phyloP scores from a whole-genome alignment of 208 protist species.

The Crithidia fasciculata region DNA sequence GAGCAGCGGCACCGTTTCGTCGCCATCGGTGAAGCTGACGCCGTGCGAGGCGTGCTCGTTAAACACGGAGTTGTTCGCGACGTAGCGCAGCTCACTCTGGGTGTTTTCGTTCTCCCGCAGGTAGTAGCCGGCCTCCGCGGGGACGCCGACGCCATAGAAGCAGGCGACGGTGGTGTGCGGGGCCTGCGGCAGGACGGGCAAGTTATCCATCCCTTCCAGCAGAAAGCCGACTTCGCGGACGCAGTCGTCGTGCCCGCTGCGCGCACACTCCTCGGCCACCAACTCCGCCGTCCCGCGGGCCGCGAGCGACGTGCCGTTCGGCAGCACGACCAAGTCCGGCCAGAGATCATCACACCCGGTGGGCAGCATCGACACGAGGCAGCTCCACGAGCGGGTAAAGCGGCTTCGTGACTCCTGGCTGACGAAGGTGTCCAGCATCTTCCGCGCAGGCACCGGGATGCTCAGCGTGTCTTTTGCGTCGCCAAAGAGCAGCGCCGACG shows the following conservation, averaged over 20 bases:
- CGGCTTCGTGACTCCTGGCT: conserved; percentile 63
- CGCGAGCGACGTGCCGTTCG: conserved; percentile 60
- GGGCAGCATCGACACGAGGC: conserved; percentile 74
- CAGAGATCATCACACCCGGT: conserved; percentile 59
- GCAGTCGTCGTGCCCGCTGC: conserved; percentile 60
- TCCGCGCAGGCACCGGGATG: conserved; percentile 59
- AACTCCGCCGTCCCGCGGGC: conserved; percentile 38
- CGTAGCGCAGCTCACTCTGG: conserved; percentile 16
- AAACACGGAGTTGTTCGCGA: conserved; percentile 39
- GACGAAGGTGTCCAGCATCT: conserved; percentile 85
- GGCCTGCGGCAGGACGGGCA: conserved; percentile 80
- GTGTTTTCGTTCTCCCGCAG: conserved; percentile 26
- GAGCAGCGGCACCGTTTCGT: conserved; percentile 91
- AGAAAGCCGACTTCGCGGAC: conserved; percentile 41
- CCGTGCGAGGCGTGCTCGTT: conserved; percentile 42
- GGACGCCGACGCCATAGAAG: conserved; percentile 89
- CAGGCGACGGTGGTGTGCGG: conserved; percentile 87
- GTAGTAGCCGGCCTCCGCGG: conserved; percentile 85
- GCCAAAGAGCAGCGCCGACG: conserved; percentile 78
- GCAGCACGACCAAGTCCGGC: conserved; percentile 49
- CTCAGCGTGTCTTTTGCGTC: conserved; percentile 89
- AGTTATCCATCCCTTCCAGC: conserved; percentile 37
- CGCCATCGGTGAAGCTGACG: conserved; percentile 78
- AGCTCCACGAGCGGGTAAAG: conserved; percentile 78
- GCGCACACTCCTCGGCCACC: conserved; percentile 46